Evolutionary conservation across 129 eudicot genomes (phyloP).

Genomic region (Solidago caesia): DNA sequence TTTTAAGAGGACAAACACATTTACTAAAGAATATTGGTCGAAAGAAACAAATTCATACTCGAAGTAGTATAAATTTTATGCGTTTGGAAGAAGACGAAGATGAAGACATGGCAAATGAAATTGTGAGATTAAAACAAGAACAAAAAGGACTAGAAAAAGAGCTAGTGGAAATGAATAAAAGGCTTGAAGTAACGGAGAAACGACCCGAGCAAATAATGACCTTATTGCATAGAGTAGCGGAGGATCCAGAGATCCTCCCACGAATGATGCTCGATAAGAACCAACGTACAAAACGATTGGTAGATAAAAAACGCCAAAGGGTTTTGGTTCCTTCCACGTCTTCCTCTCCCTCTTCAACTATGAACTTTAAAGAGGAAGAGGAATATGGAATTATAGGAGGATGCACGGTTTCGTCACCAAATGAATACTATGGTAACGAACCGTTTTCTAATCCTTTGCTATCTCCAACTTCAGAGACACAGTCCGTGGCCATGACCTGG

Average conservation of each 20-base stretch:
- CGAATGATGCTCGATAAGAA: constrained; percentile 56
- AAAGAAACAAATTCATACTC: constrained; percentile 39
- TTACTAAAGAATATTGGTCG: constrained; percentile 47
- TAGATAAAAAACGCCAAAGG: constrained; percentile 46
- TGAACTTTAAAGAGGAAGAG: constrained; percentile 35
- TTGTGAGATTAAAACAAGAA: constrained; percentile 54
- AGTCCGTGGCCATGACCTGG: constrained; percentile 1
- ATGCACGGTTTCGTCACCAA: constrained; percentile 32
- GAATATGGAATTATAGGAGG: constrained; percentile 14
- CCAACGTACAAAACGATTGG: constrained; percentile 28
- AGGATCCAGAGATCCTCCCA: constrained; percentile 71
- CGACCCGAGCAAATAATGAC: constrained; percentile 88
- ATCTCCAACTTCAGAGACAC: constrained; percentile 30
- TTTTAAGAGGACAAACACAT: constrained; percentile 57
- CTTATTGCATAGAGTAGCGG: constrained; percentile 58
- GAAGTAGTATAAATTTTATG: background rate
- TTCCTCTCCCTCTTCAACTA: constrained; percentile 35
- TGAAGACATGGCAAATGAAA: constrained; percentile 48
- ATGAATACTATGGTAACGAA: constrained; percentile 34
- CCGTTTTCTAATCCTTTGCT: constrained; percentile 37
- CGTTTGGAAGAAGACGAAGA: constrained; percentile 39
- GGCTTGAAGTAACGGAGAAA: constrained; percentile 76
- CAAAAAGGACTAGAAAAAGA: constrained; percentile 57
- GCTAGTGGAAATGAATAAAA: constrained; percentile 55
- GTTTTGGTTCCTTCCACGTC: constrained; percentile 27